phyloP scores from a whole-genome alignment of 768 basidiomycete species.

The Coprinopsis marcescibilis region DNA sequence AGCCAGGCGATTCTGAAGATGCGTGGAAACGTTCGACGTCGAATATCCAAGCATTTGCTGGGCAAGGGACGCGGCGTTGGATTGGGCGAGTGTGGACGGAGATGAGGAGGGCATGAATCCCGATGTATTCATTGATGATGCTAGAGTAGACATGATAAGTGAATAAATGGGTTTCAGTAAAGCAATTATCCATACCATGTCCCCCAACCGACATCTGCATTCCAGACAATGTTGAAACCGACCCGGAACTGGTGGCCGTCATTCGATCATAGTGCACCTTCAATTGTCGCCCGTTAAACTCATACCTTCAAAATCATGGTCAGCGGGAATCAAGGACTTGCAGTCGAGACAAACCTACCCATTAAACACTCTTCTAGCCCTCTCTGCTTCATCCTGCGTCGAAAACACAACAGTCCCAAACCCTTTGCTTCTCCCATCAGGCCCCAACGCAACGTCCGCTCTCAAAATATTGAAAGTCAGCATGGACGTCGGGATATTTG shows the following conservation, averaged over 20 bases:
- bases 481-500: background rate
- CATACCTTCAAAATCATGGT: slow-evolving; percentile 48
- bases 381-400: slow-evolving; percentile 75
- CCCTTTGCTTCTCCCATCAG: slow-evolving; percentile 84
- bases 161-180: too few species aligned
- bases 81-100: too few species aligned
- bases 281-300: slow-evolving; percentile 79
- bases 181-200: too few species aligned
- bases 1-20: too few species aligned
- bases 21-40: too few species aligned
- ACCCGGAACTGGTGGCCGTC: slow-evolving; percentile 26
- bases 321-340: slow-evolving; percentile 7
- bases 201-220: too few species aligned
- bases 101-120: too few species aligned
- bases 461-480: slow-evolving; percentile 74
- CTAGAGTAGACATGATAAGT: too few species aligned
- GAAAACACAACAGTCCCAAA: slow-evolving; percentile 91
- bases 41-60: too few species aligned
- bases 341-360: slow-evolving; percentile 50
- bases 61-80: too few species aligned
- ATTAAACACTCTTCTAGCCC: slow-evolving; percentile 84
- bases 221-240: too few species aligned
- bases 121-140: too few species aligned
- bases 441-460: slow-evolving; percentile 85
- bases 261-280: slow-evolving; percentile 93